Evolutionary conservation across 257 asterid species (phyloP).

Genomic region (Prunella vulgaris): DNA sequence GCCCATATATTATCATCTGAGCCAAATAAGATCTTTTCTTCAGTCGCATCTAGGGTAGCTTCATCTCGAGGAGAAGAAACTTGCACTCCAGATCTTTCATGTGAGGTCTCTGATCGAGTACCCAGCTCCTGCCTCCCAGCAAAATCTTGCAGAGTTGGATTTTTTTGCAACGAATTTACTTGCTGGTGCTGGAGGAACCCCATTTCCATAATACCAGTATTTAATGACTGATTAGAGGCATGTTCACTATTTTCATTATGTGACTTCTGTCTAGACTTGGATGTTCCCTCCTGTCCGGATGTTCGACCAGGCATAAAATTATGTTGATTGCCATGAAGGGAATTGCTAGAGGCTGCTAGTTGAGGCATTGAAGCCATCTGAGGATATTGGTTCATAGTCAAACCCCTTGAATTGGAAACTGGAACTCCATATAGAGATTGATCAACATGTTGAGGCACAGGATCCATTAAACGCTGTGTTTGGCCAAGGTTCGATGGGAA

Average conservation of each 20-base stretch:
- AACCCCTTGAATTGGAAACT: slow-evolving; percentile 67
- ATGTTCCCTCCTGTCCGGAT: slow-evolving; percentile 37
- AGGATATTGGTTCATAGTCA: slow-evolving; percentile 46
- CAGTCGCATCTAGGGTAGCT: slow-evolving; percentile 77
- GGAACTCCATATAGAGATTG: slow-evolving; percentile 93
- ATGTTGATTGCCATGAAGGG: slow-evolving; percentile 45
- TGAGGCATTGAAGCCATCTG: slow-evolving; percentile 53
- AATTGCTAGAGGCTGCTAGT: slow-evolving; percentile 37
- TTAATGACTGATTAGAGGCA: slow-evolving; percentile 41
- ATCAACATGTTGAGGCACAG: slow-evolving; percentile 61
- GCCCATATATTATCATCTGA: slow-evolving; percentile 80
- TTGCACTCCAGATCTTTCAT: slow-evolving; percentile 34
- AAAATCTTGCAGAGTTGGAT: slow-evolving; percentile 37
- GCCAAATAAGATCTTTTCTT: slow-evolving; percentile 87
- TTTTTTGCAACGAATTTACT: slow-evolving; percentile 39
- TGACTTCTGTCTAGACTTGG: slow-evolving; percentile 42
- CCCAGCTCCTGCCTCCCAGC: slow-evolving; percentile 39
- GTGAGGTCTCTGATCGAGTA: slow-evolving; percentile 35
- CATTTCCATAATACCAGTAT: slow-evolving; percentile 26
- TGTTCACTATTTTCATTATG: slow-evolving; percentile 48
- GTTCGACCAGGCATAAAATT: slow-evolving; percentile 42
- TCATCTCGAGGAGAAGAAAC: slow-evolving; percentile 44
- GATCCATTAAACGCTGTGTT: slow-evolving; percentile 43
- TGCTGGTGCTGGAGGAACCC: slow-evolving; percentile 59
- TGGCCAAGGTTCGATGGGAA: slow-evolving; percentile 51